Evolutionary conservation across 2,329 filamentous ascomycete species (phyloP).

Genomic region (Penicillium sp.): DNA sequence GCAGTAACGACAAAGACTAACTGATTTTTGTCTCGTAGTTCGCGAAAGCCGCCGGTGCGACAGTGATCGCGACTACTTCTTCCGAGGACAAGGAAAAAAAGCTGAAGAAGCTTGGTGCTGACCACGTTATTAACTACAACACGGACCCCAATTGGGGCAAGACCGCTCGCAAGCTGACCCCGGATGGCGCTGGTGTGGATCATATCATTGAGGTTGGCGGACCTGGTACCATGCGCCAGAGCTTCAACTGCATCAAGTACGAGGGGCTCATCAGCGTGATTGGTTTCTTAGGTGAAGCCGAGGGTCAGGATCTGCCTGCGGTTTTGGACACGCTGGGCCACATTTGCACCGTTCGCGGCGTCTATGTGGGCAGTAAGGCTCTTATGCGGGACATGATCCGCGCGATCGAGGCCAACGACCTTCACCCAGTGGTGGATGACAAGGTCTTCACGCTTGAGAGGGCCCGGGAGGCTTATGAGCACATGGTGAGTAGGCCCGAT

Average conservation of each 20-base stretch:
- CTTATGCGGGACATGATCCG: conserved; percentile 62
- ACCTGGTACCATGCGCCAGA: conserved; percentile 59
- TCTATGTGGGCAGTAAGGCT: conserved; percentile 58
- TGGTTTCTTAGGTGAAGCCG: conserved; percentile 57
- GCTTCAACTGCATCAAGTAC: conserved; percentile 55
- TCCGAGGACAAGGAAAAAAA: conserved; percentile 56
- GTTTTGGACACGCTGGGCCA: conserved; percentile 54
- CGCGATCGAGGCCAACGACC: conserved; percentile 60
- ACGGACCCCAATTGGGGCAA: conserved; percentile 60
- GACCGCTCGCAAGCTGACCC: conserved; percentile 54
- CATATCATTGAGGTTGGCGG: conserved; percentile 69
- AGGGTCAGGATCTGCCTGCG: conserved; percentile 51
- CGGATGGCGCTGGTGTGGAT: conserved; percentile 58
- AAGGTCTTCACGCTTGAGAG: conserved; percentile 58
- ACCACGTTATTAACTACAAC: conserved; percentile 64
- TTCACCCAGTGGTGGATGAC: conserved; percentile 61
- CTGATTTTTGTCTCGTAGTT: conserved; percentile 33
- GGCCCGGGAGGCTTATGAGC: conserved; percentile 56
- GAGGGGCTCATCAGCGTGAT: conserved; percentile 60
- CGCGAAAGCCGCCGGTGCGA: conserved; percentile 54
- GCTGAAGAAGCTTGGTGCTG: conserved; percentile 59
- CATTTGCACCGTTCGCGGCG: conserved; percentile 58
- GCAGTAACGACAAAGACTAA: neutral
- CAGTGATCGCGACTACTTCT: conserved; percentile 61
- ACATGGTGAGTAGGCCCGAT: conserved; percentile 45